A percentile compares a stretch with the other conserved stretches of the same genome.
Conservation (phyloP, 768 basidiomycete species). For the Tremella yokohamensis region DNA sequence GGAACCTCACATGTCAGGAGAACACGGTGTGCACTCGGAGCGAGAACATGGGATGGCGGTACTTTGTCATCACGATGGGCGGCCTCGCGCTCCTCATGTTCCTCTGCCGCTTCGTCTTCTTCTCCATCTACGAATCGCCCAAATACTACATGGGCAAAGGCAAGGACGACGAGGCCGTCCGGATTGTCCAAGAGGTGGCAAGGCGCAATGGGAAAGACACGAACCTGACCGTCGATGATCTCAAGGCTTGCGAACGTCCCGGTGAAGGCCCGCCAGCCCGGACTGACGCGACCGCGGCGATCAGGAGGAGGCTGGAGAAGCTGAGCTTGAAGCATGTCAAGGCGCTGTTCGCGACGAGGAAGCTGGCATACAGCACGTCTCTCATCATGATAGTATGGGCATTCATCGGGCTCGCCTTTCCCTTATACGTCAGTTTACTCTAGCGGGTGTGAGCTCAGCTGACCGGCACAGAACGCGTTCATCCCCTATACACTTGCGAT, state of each 20-base stretch:
- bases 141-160: conserved; percentile 71
- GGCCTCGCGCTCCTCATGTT: conserved; percentile 66
- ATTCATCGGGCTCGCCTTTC: conserved; percentile 72
- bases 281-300: conserved; percentile 53
- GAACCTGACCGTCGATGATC: conserved; percentile 57
- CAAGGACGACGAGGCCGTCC: conserved; percentile 61
- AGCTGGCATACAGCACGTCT: conserved; percentile 65
- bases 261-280: conserved; percentile 12
- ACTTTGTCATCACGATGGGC: conserved; percentile 70
- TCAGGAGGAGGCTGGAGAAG: conserved; percentile 53
- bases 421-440: conserved; percentile 51
- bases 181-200: conserved; percentile 63
- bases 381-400: conserved; percentile 62
- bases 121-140: conserved; percentile 67
- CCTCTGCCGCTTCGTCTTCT: conserved; percentile 49
- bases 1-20: conserved; percentile 62
- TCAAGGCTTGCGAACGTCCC: conserved; percentile 41
- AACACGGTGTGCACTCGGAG: conserved; percentile 54
- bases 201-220: conserved; percentile 59
- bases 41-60: conserved; percentile 74
- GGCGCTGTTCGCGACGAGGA: conserved; percentile 62
- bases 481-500: conserved; percentile 56
- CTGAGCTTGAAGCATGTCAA: conserved; percentile 58
- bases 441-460: neutral
- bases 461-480: conserved; percentile 55